Percentiles rank a stretch among this genome's conserved stretches.
These are phyloP conservation scores for Cadophora sp. DNA, from an alignment of 2,329 filamentous ascomycete genomes.

Conservation along the genomic window DNA sequence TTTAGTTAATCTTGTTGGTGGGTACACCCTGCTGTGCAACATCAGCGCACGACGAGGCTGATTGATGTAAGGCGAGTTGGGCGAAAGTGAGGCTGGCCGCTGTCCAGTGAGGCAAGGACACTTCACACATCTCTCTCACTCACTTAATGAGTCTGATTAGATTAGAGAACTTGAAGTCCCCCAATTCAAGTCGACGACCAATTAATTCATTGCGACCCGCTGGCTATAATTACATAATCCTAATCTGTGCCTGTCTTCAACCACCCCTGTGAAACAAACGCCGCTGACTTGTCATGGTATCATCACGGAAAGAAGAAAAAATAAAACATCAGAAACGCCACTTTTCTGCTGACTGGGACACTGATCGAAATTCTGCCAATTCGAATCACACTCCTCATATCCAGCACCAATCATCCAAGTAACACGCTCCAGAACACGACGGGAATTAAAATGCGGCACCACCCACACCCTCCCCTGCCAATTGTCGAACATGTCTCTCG, in stretches of 20 bases:
- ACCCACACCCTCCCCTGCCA: conserved; percentile 46
- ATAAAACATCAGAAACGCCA: background rate
- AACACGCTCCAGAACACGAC: background rate
- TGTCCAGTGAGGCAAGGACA: too few species aligned
- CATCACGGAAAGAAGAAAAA: conserved; percentile 6
- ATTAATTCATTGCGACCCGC: background rate
- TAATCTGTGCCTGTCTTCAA: background rate
- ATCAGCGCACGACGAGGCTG: too few species aligned
- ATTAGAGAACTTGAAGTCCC: background rate
- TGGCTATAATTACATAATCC: background rate
- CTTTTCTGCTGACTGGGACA: background rate
- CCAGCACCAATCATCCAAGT: background rate
- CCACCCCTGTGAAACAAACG: background rate
- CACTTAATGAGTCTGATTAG: too few species aligned
- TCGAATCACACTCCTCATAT: background rate
- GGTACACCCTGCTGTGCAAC: too few species aligned
- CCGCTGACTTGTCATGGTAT: conserved; percentile 15
- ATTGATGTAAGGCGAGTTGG: too few species aligned
- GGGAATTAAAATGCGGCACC: conserved; percentile 44
- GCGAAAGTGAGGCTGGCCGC: too few species aligned
- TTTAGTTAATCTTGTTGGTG: too few species aligned
- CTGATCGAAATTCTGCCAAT: background rate
- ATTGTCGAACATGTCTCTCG: conserved; percentile 44
- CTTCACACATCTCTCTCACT: too few species aligned
- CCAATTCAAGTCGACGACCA: background rate